Base-by-base conservation (phyloP, 1,284 basidiomycete genomes). In the Ustilago vetiveriae region DNA sequence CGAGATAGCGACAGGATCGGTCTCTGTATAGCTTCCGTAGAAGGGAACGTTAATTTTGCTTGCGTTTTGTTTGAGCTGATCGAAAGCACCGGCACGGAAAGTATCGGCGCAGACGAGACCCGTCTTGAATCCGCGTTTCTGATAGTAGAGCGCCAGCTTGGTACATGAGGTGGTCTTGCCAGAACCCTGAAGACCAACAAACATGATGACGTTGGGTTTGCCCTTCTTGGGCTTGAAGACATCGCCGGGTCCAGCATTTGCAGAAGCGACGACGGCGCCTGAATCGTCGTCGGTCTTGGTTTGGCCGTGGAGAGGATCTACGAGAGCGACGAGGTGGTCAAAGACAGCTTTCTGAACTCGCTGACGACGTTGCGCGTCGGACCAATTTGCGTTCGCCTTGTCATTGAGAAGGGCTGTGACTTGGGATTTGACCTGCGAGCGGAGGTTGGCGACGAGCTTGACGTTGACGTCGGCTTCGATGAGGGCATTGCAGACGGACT, bases 21-120 rank as follows among this genome's bases (percentile, higher is more conserved):
- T 97, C 84, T 99, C 96, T 30, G 96, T 98, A 84, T 99, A 98
- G 58, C 92, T 94, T 42, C 96, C 96, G 84, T 94, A 98, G 87
- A 98, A 99, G 11, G 96, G 94, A 14, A 99, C 93, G 83, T 96
- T 97, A 48, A 95, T 96, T 84, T 97, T 97, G 29, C 94, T 96
- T 9, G 96, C 96, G 74, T 87, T 87, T 91, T 91, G 72, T 90
- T 99, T 87, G 41, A 87, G 80, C 78, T 99, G 96, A 83, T 99
- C 96, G 83, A 99, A 99, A 38, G 96, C 96, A 70, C 96, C 96
- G 6, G 96, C 96, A 85, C 96, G 92, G 87, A 98, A 99, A 3
- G 96, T 99, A 84, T 99, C 96, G 23, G 96, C 96, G 79, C 96
- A 99, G 75, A 99, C 96, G 44, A 99, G 92, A 73, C 90, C 93